These are phyloP conservation scores for Entomophthora muscae DNA, from an alignment of 371 early-diverging fungal genomes.

Conservation along the genomic window DNA sequence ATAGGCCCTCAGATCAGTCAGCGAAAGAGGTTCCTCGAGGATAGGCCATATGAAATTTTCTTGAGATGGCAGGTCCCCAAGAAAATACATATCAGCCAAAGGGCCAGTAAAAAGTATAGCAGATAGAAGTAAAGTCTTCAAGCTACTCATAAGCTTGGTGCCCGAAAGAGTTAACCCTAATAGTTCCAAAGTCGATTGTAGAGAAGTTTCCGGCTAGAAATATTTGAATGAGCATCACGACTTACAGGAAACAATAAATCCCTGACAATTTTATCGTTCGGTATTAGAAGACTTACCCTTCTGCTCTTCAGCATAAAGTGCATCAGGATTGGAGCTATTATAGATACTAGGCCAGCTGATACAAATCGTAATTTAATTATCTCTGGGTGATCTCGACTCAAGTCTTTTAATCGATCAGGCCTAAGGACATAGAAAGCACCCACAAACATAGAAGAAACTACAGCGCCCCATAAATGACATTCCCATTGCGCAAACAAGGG, in stretches of 20 bases:
- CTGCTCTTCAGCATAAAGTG: neutral
- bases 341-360: neutral
- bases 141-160: neutral
- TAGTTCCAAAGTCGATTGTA: neutral
- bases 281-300: neutral
- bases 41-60: neutral
- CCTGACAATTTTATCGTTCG: neutral
- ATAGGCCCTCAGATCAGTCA: neutral
- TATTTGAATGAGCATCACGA: neutral
- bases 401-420: neutral
- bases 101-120: neutral
- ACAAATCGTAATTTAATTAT: neutral
- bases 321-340: neutral
- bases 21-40: neutral
- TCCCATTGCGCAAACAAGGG: neutral
- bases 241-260: neutral
- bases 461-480: neutral
- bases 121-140: neutral
- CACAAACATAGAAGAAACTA: neutral
- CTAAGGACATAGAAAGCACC: neutral
- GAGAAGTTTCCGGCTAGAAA: neutral
- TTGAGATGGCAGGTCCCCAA: neutral
- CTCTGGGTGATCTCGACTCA: neutral
- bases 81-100: neutral
- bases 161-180: neutral